Evolutionary conservation across 2,329 filamentous ascomycete species (phyloP).

Genomic region (Emmonsiellopsis sp.): DNA sequence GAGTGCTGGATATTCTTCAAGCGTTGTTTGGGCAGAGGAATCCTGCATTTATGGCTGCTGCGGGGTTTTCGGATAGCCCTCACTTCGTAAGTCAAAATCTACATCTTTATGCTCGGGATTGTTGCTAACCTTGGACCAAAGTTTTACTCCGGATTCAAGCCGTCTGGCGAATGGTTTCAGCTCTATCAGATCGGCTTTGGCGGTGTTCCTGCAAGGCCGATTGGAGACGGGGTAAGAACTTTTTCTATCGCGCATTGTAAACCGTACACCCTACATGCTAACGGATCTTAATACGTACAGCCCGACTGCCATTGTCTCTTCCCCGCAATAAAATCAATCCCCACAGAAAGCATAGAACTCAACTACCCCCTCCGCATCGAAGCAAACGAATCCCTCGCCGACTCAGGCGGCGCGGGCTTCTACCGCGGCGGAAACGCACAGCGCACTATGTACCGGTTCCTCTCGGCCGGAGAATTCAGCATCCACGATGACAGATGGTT

Average conservation of each 20-base stretch:
- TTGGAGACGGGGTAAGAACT: constrained; percentile 31
- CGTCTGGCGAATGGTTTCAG: constrained; percentile 41
- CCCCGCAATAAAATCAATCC: constrained; percentile 43
- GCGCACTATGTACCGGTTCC: constrained; percentile 39
- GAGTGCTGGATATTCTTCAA: constrained; percentile 43
- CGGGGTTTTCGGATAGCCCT: constrained; percentile 43
- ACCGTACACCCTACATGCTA: not conserved
- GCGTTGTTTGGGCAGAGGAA: constrained; percentile 42
- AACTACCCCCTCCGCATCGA: constrained; percentile 42
- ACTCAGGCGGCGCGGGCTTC: constrained; percentile 41
- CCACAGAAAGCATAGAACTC: constrained; percentile 41
- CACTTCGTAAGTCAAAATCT: constrained; percentile 25
- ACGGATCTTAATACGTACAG: not conserved
- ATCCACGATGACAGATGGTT: constrained; percentile 44
- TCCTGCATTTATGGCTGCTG: constrained; percentile 38
- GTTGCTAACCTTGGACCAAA: not conserved
- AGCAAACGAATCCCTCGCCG: constrained; percentile 39
- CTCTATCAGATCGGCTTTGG: constrained; percentile 45
- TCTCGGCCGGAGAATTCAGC: constrained; percentile 38
- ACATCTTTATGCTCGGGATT: not conserved
- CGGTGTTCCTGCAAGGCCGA: constrained; percentile 39
- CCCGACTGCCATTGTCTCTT: constrained; percentile 43
- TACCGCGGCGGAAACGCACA: constrained; percentile 43
- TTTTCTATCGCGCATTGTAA: not conserved
- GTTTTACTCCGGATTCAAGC: constrained; percentile 43